Conservation (phyloP, 345 rosid species). For the Cardamine occulta region DNA sequence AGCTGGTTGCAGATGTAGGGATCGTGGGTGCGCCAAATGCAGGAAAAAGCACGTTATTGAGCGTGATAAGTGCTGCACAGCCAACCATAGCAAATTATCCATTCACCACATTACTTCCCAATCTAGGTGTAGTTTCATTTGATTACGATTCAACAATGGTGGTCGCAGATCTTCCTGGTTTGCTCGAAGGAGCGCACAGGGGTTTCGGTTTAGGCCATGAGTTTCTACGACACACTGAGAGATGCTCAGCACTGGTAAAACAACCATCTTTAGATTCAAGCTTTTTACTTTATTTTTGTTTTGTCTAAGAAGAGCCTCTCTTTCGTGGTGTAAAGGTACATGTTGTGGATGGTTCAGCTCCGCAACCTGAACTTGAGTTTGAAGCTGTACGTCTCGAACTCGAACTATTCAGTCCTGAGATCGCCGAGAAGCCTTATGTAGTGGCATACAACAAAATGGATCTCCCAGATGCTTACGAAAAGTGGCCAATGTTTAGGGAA, state of each 20-base stretch:
- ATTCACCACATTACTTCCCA: constrained; percentile 91
- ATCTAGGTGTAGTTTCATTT: constrained; percentile 93
- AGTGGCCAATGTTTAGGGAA: constrained; percentile 74
- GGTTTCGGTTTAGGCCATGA: constrained; percentile 96
- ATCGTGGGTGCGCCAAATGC: constrained; percentile 96
- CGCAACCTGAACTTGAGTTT: constrained; percentile 84
- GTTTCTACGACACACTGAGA: constrained; percentile 87
- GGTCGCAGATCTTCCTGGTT: constrained; percentile 96
- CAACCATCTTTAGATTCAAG: constrained; percentile 31
- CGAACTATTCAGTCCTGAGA: constrained; percentile 84
- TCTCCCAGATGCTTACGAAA: constrained; percentile 80
- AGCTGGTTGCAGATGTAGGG: constrained; percentile 91
- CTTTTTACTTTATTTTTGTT: not conserved
- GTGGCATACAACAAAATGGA: constrained; percentile 95
- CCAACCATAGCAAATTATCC: constrained; percentile 91
- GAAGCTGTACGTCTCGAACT: constrained; percentile 96
- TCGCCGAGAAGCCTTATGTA: constrained; percentile 76
- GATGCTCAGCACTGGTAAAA: constrained; percentile 90
- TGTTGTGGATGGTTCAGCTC: constrained; percentile 86
- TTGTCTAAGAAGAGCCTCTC: constrained; percentile 1
- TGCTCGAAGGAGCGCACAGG: constrained; percentile 95
- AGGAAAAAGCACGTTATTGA: constrained; percentile 88
- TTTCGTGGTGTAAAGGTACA: constrained; percentile 62
- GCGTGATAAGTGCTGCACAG: constrained; percentile 88
- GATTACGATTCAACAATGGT: constrained; percentile 89